These are phyloP conservation scores for Forsythia suspensa DNA, from an alignment of 257 asterid species.

Conservation along the genomic window DNA sequence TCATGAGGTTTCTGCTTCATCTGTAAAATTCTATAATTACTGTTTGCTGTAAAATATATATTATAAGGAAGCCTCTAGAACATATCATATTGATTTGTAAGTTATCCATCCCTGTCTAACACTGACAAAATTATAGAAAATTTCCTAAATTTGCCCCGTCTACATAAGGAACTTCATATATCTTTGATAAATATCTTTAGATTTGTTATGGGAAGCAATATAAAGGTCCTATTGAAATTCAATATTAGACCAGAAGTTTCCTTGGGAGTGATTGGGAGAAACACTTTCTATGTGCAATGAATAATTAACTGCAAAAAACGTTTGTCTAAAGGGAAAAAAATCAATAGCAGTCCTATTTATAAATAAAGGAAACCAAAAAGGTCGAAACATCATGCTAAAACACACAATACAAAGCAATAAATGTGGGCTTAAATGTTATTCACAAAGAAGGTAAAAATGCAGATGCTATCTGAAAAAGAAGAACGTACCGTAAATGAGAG, in stretches of 20 bases:
- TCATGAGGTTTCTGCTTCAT: background rate
- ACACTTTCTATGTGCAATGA: background rate
- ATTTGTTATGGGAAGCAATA: background rate
- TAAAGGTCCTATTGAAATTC: background rate
- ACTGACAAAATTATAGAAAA: background rate
- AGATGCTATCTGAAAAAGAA: background rate
- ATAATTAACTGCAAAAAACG: background rate
- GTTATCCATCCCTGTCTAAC: background rate
- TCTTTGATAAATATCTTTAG: background rate
- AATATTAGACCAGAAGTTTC: slow-evolving; percentile 1
- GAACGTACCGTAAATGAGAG: slow-evolving; percentile 81
- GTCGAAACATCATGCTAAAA: slow-evolving; percentile 6
- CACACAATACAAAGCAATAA: background rate
- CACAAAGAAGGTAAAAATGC: slow-evolving; percentile 9
- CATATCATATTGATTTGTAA: background rate
- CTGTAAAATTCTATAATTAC: background rate
- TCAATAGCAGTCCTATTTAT: background rate
- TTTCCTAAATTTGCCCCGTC: background rate
- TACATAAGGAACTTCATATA: background rate
- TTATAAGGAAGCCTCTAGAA: background rate
- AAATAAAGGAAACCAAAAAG: background rate
- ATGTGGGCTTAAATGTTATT: background rate
- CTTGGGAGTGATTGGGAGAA: background rate
- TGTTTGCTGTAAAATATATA: background rate
- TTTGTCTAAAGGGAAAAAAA: no score